Evolutionary conservation across 2,329 filamentous ascomycete species (phyloP), one percentile per base, ranked within the genome.

Genomic region (Westerdykella ornata): DNA sequence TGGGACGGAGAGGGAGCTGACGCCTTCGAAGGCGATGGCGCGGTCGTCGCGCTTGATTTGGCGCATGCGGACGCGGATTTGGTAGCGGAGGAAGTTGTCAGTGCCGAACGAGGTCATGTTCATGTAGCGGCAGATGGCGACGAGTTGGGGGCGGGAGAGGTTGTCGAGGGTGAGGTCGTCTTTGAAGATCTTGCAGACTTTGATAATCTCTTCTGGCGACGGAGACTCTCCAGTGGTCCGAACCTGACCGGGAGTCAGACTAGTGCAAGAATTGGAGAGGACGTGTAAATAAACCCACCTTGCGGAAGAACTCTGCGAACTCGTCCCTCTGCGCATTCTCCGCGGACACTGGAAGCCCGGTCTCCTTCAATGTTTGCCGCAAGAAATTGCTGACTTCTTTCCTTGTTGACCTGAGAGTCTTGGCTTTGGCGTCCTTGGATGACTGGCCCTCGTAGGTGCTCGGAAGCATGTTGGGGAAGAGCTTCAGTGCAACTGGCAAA

Each of bases 41-140:
- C 82, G 83, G 70, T 98, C 92, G 61, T 98, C 92, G 49, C 90
- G 84, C 81, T 98, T 98, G 75, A 97, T 97, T 70, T 98, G 92
- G 57, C 90, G 82, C 92, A 98, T 98, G 48, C 90, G 86, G 70
- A 97, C 89, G 44, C 92, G 87, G 58, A 98, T 81, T 65, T 94
- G 88, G 71, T 98, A 98, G 41, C 92, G 86, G 38, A 98, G 82
- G 85, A 98, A 94, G 67, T 88, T 87, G 68, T 98, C 92, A 16
- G 92, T 97, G 51, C 92, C 92, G 58, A 97, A 96, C 0, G 88
- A 90, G 72, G 90, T 92, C 42, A 98, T 78, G 69, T 94, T 96
- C 83, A 98, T 89, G 73, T 98, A 98, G 47, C 87, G 84, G 76
- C 92, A 97, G 78, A 97, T 98, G 42, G 85, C 94, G 20, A 98